Evolutionary conservation across 2,329 filamentous ascomycete species (phyloP).

Genomic region (Hirsutella thompsonii): DNA sequence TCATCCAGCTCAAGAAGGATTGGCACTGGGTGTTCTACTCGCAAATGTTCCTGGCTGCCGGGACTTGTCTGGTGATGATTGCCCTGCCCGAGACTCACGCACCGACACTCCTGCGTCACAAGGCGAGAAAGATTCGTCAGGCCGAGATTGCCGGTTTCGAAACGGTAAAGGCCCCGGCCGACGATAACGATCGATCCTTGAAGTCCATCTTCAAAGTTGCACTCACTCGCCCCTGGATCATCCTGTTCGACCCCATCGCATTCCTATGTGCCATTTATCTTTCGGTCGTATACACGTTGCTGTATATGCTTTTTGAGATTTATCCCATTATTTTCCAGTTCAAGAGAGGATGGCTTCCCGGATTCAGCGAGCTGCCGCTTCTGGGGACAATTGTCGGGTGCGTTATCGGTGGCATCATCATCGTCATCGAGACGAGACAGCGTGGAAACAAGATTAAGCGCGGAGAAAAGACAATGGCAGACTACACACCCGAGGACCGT

Average conservation of each 20-base stretch:
- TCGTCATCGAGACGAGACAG: constrained; percentile 24
- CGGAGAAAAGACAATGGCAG: constrained; percentile 18
- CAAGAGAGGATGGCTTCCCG: constrained; percentile 38
- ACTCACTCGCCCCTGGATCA: constrained; percentile 38
- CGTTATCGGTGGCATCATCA: constrained; percentile 25
- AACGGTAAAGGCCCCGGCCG: constrained; percentile 33
- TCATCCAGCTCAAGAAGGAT: constrained; percentile 38
- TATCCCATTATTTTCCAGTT: constrained; percentile 42
- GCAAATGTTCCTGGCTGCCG: constrained; percentile 27
- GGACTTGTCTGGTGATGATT: constrained; percentile 31
- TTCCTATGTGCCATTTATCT: constrained; percentile 38
- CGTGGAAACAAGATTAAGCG: constrained; percentile 23
- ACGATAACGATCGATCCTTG: constrained; percentile 29
- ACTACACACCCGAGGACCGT: constrained; percentile 33
- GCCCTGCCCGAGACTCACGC: constrained; percentile 46
- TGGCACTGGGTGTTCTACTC: constrained; percentile 43
- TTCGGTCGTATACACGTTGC: constrained; percentile 35
- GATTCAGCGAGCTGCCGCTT: constrained; percentile 37
- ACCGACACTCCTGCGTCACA: constrained; percentile 35
- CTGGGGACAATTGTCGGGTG: constrained; percentile 37
- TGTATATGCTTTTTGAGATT: constrained; percentile 47
- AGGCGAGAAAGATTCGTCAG: constrained; percentile 36
- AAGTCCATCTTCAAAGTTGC: constrained; percentile 34
- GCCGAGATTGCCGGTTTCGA: constrained; percentile 38
- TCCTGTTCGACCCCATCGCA: constrained; percentile 40